These are phyloP conservation scores for Termitomyces heimii DNA, from an alignment of 768 basidiomycete species.

Conservation along the genomic window DNA sequence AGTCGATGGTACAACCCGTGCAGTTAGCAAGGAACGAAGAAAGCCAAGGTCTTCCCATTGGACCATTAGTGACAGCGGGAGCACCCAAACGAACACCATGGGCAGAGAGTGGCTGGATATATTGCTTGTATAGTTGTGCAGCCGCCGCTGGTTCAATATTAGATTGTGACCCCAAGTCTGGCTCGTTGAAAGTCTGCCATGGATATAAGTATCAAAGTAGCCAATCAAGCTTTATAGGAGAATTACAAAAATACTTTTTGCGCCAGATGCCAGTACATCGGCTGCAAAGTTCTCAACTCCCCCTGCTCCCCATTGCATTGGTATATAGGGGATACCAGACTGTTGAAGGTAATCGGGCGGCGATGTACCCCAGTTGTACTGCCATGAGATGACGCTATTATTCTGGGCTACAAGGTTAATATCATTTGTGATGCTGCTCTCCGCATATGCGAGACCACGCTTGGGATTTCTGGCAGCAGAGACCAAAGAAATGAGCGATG, in stretches of 20 bases:
- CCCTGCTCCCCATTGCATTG: constrained; percentile 32
- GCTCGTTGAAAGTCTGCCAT: constrained; percentile 30
- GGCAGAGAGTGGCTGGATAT: constrained; percentile 28
- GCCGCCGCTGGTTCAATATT: constrained; percentile 24
- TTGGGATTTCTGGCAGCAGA: constrained; percentile 27
- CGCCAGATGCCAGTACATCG: constrained; percentile 22
- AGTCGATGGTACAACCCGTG: constrained; percentile 28
- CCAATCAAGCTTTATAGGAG: too few relatives aligned
- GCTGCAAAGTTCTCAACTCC: constrained; percentile 22
- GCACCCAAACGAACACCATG: constrained; percentile 26
- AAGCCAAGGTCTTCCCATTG: constrained; percentile 26
- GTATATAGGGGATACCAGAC: constrained; percentile 27
- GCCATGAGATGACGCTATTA: constrained; percentile 26
- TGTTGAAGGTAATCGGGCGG: constrained; percentile 23
- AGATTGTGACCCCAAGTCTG: constrained; percentile 26
- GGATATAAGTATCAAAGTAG: not conserved
- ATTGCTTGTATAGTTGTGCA: constrained; percentile 28
- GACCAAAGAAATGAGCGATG: not conserved
- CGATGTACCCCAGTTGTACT: constrained; percentile 37
- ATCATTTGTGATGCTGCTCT: constrained; percentile 19
- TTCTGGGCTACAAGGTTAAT: constrained; percentile 21
- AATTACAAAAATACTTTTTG: constrained; percentile 31
- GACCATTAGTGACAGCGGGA: constrained; percentile 28
- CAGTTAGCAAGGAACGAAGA: constrained; percentile 27
- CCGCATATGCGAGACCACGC: constrained; percentile 29